Evolutionary conservation across 139 green algal species (phyloP).

Genomic region (Chlamydomonas sphaeroides): DNA sequence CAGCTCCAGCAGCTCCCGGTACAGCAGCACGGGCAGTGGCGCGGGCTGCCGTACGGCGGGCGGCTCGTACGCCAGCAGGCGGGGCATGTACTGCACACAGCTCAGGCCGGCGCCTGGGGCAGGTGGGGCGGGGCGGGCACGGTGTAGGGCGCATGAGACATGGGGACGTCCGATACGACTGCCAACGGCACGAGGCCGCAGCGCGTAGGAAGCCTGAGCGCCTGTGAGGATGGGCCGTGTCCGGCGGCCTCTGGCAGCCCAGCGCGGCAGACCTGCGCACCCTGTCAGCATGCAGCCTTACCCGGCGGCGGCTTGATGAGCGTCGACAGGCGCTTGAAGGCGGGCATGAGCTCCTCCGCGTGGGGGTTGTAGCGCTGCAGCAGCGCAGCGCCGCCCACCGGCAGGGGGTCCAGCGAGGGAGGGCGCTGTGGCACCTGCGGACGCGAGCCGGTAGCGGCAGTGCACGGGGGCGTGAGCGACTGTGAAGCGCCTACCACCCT

Average conservation of each 20-base stretch:
- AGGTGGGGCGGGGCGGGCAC: neutral
- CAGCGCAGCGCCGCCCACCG: conserved; percentile 29
- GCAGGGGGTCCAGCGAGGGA: conserved; percentile 31
- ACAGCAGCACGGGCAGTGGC: conserved; percentile 49
- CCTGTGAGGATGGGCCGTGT: too few relatives aligned
- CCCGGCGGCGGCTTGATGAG: conserved; percentile 6
- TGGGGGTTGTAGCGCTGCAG: conserved; percentile 43
- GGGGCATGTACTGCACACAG: conserved; percentile 47
- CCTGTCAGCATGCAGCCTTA: too few relatives aligned
- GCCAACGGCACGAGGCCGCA: too few relatives aligned
- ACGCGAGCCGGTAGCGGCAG: too few relatives aligned
- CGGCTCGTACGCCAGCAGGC: conserved; percentile 51
- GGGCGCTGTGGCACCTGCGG: conserved; percentile 8
- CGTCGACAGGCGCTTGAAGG: conserved; percentile 24
- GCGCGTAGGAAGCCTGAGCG: too few relatives aligned
- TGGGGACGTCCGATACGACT: too few relatives aligned
- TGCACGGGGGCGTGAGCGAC: too few relatives aligned
- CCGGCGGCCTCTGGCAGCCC: too few relatives aligned
- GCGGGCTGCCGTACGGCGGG: conserved; percentile 3
- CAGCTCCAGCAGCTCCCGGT: conserved; percentile 54
- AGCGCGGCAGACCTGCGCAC: too few relatives aligned
- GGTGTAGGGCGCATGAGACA: too few relatives aligned
- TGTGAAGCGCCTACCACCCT: too few relatives aligned
- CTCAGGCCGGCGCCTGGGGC: conserved; percentile 23
- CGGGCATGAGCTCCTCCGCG: conserved; percentile 49